Base-by-base conservation (phyloP, 78 protist species). In the Dictyostelium purpureum region DNA sequence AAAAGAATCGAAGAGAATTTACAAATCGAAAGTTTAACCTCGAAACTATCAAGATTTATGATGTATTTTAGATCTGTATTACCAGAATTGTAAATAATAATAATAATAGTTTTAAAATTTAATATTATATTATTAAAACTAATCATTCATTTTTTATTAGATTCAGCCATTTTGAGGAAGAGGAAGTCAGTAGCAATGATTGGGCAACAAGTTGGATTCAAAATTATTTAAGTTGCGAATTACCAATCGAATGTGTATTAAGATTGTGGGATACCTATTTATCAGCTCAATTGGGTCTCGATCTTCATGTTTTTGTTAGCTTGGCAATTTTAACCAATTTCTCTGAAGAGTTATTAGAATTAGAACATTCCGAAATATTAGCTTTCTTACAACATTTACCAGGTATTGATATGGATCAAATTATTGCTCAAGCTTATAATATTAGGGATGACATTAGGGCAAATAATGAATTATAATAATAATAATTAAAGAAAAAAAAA, bases 261-360 rank as follows among this genome's bases (percentile, higher is more conserved):
- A 67, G 95, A 74, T 37, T 92, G 6, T 92, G 95, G 95, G 95
- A 92, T 35, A 92, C 87, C 5, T 92, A 92, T 79, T 65, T 92
- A n/a, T 92, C 95, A 4, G 95, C 78, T 4, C 31, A 33, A 24
- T 35, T 85, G 1, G 91, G 91, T 24, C 63, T 92, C 26, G 92
- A 92, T 61, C 19, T 92, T 24, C 95, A 92, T 65, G 56, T 82
- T 11, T 92, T 69, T 37, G 95, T 83, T 2, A 83, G 95, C 65
- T 65, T 92, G 3, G 95, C 95, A 2, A 81, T 92, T 40, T 51
- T 92, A 52, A 49, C 77, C 19, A 82, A 92, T 19, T 92, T 75
- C 24, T 71, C 89, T 6, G 95, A 92, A 14, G 95, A 92, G 24
- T 66, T 92, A 19, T 59, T 77, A 18, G 95, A 92, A 38, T 51